Percentiles rank a stretch among this genome's conserved stretches.
phyloP scores from a whole-genome alignment of 768 basidiomycete species.

The Hygrophorus russula region DNA sequence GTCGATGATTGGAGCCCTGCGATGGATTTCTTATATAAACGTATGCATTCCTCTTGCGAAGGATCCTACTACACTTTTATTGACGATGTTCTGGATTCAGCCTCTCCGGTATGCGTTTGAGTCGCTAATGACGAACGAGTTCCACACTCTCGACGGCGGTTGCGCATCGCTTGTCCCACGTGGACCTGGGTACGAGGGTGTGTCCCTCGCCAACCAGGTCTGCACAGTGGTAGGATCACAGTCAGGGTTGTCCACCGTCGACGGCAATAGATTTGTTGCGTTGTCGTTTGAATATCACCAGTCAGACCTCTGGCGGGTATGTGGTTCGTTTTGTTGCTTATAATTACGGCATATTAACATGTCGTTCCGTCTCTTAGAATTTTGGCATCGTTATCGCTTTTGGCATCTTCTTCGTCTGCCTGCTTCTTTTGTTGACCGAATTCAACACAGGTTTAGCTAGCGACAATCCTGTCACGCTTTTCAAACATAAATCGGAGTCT shows the following conservation, averaged over 20 bases:
- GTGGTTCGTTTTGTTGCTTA: no score
- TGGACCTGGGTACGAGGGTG: constrained; percentile 49
- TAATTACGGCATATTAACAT: no score
- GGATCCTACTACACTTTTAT: constrained; percentile 6
- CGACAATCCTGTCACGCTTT: constrained; percentile 19
- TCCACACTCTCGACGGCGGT: constrained; percentile 52
- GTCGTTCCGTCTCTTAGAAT: constrained; percentile 29
- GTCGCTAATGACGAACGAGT: constrained; percentile 70
- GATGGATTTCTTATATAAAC: constrained; percentile 58
- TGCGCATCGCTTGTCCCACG: constrained; percentile 51
- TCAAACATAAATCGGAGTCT: no score
- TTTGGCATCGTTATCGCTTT: constrained; percentile 63
- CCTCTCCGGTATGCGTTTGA: constrained; percentile 69
- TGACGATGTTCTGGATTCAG: constrained; percentile 19
- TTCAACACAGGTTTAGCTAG: constrained; percentile 28
- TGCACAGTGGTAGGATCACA: constrained; percentile 62
- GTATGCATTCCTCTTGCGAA: constrained; percentile 18
- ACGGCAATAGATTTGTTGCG: constrained; percentile 42
- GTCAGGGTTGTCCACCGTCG: constrained; percentile 45
- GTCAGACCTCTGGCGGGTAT: constrained; percentile 13
- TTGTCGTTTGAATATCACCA: constrained; percentile 49
- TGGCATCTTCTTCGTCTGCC: constrained; percentile 39
- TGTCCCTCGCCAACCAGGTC: constrained; percentile 55
- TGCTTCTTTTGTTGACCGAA: constrained; percentile 53
- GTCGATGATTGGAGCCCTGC: constrained; percentile 56